These are phyloP conservation scores for Pouteria glomerata DNA, from an alignment of 148 eudicot species.

Conservation along the genomic window DNA sequence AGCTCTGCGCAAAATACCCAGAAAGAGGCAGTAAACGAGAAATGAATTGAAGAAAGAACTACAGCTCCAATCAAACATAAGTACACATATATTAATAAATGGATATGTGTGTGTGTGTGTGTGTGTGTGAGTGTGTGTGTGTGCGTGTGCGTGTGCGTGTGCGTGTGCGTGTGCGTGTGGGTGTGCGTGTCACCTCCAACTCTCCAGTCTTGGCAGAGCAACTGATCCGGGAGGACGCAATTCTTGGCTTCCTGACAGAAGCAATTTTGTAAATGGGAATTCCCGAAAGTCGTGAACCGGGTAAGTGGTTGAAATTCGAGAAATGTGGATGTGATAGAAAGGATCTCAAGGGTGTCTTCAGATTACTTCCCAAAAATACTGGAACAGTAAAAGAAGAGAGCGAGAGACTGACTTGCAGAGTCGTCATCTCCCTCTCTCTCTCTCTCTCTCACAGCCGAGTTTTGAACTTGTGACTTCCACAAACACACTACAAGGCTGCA, in stretches of 20 bases:
- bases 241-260: conserved; percentile 1
- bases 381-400: not conserved
- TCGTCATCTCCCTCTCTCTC: conserved; percentile 6
- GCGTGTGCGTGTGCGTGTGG: not conserved
- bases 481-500: no score
- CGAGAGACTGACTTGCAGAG: not conserved
- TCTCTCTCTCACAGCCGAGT: not conserved
- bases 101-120: not conserved
- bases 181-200: conserved; percentile 9
- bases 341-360: conserved; percentile 8
- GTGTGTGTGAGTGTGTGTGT: not conserved
- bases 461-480: no score
- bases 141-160: not conserved
- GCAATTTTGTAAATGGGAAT: not conserved
- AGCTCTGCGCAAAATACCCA: conserved; percentile 28
- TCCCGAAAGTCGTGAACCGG: not conserved
- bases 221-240: conserved; percentile 9
- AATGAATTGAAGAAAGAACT: not conserved
- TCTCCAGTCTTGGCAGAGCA: conserved; percentile 26
- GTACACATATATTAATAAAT: no score
- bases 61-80: not conserved
- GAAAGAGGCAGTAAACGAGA: not conserved
- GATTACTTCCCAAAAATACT: not conserved
- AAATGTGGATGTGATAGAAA: not conserved
- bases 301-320: not conserved